Conservation (phyloP, 306 rosid species). For the Sicyos edulis region DNA sequence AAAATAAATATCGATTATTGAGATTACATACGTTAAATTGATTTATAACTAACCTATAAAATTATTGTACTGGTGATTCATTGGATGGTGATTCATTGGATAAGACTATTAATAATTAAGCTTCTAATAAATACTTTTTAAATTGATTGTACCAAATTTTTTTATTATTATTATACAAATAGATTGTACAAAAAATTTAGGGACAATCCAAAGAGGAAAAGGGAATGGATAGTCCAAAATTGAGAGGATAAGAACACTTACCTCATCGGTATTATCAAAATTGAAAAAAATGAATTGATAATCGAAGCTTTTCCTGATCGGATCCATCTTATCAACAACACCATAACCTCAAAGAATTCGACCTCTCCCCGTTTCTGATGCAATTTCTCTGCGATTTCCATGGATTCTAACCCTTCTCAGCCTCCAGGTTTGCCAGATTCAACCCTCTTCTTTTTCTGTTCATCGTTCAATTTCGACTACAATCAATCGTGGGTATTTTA, state of each 20-base stretch:
- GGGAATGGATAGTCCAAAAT: neutral
- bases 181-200: no score
- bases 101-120: no score
- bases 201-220: no score
- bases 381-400: constrained; percentile 16
- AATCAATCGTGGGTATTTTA: neutral
- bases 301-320: neutral
- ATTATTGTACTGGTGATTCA: no score
- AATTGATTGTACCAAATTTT: no score
- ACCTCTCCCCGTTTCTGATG: constrained; percentile 19
- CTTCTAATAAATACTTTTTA: no score
- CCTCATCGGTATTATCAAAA: neutral
- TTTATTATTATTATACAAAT: no score
- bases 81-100: no score
- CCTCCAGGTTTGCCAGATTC: constrained; percentile 26
- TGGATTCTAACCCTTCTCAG: constrained; percentile 23
- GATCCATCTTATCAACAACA: constrained; percentile 2
- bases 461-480: neutral
- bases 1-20: no score
- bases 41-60: no score
- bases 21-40: no score
- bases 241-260: neutral
- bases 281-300: neutral
- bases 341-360: constrained; percentile 15
- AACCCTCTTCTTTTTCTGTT: neutral